These are phyloP conservation scores for Centrapalus pauciflorus DNA, from an alignment of 129 eudicot genomes.

Conservation along the genomic window DNA sequence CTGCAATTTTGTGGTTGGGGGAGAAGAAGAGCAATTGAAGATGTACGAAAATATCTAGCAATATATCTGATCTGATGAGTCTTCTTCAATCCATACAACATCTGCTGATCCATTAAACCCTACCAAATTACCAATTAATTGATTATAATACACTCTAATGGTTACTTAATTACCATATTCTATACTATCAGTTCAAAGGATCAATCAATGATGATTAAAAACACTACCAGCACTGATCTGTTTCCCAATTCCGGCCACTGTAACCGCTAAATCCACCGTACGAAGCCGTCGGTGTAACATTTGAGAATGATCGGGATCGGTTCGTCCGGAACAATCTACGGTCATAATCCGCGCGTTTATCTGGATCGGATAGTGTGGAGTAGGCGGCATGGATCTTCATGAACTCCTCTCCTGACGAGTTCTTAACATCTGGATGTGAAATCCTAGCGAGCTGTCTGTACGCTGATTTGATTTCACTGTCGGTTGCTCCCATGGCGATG, in stretches of 20 bases:
- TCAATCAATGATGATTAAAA: constrained; percentile 1
- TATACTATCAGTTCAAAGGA: neutral
- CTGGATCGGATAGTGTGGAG: constrained; percentile 55
- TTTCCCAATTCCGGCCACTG: constrained; percentile 54
- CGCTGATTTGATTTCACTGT: constrained; percentile 45
- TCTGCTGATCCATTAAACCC: neutral
- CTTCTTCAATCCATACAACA: constrained; percentile 3
- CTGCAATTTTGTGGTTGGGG: neutral
- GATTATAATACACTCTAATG: constrained; percentile 1
- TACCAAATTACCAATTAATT: neutral
- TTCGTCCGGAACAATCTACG: constrained; percentile 28
- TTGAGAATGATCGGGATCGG: constrained; percentile 15
- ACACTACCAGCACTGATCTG: constrained; percentile 61
- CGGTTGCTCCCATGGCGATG: constrained; percentile 33
- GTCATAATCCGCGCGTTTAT: constrained; percentile 57
- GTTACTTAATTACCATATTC: neutral
- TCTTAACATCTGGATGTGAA: constrained; percentile 48
- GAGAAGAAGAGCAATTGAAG: neutral
- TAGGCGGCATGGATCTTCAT: constrained; percentile 50
- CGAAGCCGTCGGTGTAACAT: constrained; percentile 7
- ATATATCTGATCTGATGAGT: neutral
- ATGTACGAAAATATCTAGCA: neutral
- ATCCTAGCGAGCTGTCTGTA: constrained; percentile 37
- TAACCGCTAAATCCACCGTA: constrained; percentile 28
- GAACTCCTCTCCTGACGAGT: constrained; percentile 41